phyloP scores from a whole-genome alignment of 345 rosid genomes.

The Eucalyptus pauciflora region DNA sequence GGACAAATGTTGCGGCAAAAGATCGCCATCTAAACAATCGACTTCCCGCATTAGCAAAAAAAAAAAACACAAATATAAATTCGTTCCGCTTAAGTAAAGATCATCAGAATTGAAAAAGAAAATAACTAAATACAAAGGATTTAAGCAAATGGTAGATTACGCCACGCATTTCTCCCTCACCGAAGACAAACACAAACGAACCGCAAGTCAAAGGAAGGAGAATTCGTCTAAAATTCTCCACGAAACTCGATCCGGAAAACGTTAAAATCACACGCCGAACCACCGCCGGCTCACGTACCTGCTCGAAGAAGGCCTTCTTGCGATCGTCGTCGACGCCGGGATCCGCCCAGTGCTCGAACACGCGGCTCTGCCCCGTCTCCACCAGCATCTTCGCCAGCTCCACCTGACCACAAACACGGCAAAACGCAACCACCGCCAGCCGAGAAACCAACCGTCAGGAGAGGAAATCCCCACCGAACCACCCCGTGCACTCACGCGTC shows the following conservation, averaged over 20 bases:
- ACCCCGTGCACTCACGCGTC: neutral
- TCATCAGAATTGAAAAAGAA: neutral
- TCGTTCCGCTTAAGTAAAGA: neutral
- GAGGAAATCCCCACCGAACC: neutral
- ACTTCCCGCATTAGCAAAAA: neutral
- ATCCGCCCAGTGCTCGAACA: constrained; percentile 68
- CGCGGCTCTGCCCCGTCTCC: constrained; percentile 63
- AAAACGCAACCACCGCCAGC: neutral
- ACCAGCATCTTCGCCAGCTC: constrained; percentile 64
- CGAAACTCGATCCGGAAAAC: neutral
- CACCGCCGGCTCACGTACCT: constrained; percentile 23
- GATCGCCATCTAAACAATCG: neutral
- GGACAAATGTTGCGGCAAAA: neutral
- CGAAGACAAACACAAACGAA: neutral
- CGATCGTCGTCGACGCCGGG: constrained; percentile 58
- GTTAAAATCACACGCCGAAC: neutral
- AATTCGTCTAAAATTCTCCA: neutral
- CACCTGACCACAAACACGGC: constrained; percentile 15
- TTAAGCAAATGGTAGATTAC: neutral
- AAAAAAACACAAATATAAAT: neutral
- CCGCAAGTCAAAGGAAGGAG: neutral
- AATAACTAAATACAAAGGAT: neutral
- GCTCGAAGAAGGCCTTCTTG: constrained; percentile 54
- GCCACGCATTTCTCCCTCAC: neutral
- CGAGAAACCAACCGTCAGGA: neutral